Conservation (phyloP, 2,329 filamentous ascomycete species). For the Aspergillus sp. region DNA sequence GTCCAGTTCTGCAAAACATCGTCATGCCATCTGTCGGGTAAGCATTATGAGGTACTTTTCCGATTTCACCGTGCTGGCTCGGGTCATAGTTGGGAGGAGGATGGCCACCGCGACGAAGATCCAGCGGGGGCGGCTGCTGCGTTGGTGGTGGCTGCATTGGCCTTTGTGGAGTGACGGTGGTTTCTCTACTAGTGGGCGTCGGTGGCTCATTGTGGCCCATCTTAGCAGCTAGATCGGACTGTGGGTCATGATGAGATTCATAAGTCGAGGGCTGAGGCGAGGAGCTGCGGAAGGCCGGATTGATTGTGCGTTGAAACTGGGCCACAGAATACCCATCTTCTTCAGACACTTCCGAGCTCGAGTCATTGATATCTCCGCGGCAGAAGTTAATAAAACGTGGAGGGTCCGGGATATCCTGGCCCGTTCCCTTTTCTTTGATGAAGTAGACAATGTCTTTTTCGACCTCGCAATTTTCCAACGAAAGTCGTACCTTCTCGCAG, state of each 20-base stretch:
- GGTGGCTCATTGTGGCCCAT: constrained; percentile 59
- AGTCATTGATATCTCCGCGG: constrained; percentile 74
- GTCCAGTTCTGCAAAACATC: constrained; percentile 83
- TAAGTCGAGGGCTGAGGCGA: constrained; percentile 93
- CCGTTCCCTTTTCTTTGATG: constrained; percentile 85
- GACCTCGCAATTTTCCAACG: constrained; percentile 92
- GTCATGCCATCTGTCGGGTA: constrained; percentile 97
- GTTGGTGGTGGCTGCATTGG: constrained; percentile 23
- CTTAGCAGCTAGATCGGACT: constrained; percentile 69
- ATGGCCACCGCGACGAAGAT: constrained; percentile 40
- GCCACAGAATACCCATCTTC: constrained; percentile 97
- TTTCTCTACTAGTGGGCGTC: constrained; percentile 51
- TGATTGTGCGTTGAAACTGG: constrained; percentile 92
- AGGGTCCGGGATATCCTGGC: constrained; percentile 94
- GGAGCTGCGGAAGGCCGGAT: constrained; percentile 91
- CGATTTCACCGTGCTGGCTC: constrained; percentile 65
- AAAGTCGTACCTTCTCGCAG: constrained; percentile 92
- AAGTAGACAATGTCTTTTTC: constrained; percentile 90
- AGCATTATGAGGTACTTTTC: constrained; percentile 80
- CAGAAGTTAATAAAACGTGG: constrained; percentile 99
- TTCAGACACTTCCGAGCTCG: constrained; percentile 77
- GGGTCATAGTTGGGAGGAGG: constrained; percentile 50
- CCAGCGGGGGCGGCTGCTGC: constrained; percentile 36
- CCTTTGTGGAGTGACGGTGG: constrained; percentile 55
- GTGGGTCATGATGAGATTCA: constrained; percentile 86